Evolutionary conservation across 129 eudicot genomes (phyloP).

Genomic region (Tagetes patula): DNA sequence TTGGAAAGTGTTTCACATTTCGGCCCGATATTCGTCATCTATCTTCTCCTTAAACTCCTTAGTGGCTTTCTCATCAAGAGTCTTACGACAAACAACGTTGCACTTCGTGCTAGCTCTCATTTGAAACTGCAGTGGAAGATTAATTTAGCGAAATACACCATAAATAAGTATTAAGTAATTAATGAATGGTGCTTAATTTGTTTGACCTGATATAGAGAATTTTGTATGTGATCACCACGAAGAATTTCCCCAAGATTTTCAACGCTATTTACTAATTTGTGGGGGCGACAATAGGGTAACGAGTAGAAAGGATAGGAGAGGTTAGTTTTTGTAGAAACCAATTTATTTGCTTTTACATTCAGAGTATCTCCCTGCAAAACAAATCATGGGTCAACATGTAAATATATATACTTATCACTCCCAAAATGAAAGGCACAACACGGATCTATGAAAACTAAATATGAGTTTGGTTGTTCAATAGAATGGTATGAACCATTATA

Average conservation of each 20-base stretch:
- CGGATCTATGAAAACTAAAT: too few relatives aligned
- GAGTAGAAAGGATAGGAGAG: conserved; percentile 55
- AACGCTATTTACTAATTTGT: conserved; percentile 36
- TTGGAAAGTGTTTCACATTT: conserved; percentile 39
- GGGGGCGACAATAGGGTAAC: conserved; percentile 50
- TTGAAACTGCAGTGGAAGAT: conserved; percentile 38
- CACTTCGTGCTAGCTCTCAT: conserved; percentile 47
- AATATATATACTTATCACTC: neutral
- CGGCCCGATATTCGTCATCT: conserved; percentile 52
- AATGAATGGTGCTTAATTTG: neutral
- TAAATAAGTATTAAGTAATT: too few relatives aligned
- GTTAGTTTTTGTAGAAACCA: conserved; percentile 56
- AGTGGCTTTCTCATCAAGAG: conserved; percentile 38
- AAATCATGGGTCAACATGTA: neutral
- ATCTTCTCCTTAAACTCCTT: conserved; percentile 12
- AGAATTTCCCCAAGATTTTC: conserved; percentile 56
- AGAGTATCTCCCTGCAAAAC: conserved; percentile 47
- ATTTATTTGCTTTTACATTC: conserved; percentile 55
- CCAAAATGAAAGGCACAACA: neutral
- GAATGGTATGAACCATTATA: too few relatives aligned
- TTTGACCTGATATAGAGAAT: conserved; percentile 50
- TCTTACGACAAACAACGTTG: conserved; percentile 40
- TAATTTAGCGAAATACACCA: too few relatives aligned
- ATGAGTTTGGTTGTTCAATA: too few relatives aligned
- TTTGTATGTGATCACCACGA: conserved; percentile 56